Conservation (phyloP, 2,329 filamentous ascomycete genomes). For the Aspergillus tamarii region DNA sequence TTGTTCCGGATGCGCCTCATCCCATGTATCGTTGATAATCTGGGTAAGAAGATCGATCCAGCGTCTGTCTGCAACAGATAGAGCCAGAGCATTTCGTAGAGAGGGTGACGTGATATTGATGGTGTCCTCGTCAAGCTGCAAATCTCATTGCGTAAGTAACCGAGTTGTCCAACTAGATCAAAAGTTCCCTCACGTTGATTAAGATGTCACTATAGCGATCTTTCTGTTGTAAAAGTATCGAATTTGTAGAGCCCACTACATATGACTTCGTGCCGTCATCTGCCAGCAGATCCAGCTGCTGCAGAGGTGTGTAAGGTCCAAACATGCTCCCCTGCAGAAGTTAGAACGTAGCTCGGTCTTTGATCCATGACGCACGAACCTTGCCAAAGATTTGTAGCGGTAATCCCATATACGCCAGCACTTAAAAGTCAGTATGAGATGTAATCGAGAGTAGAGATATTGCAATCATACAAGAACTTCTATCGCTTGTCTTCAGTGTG, state of each 20-base stretch:
- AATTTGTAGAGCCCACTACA: slow-evolving; percentile 96
- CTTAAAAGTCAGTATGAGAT: slow-evolving; percentile 40
- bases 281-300: slow-evolving; percentile 91
- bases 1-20: slow-evolving; percentile 81
- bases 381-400: slow-evolving; percentile 95
- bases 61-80: slow-evolving; percentile 84
- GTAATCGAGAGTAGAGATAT: not conserved
- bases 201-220: slow-evolving; percentile 96
- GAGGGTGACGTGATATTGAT: slow-evolving; percentile 83
- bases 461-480: slow-evolving; percentile 68
- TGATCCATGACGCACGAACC: slow-evolving; percentile 46
- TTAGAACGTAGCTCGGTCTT: slow-evolving; percentile 22
- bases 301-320: slow-evolving; percentile 92
- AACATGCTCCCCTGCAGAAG: slow-evolving; percentile 81
- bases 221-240: slow-evolving; percentile 86
- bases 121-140: slow-evolving; percentile 76
- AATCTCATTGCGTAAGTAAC: not conserved
- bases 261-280: slow-evolving; percentile 96
- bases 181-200: slow-evolving; percentile 65
- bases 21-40: slow-evolving; percentile 94
- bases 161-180: not conserved
- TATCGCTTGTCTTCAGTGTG: slow-evolving; percentile 87
- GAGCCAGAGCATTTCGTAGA: slow-evolving; percentile 71
- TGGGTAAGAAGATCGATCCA: slow-evolving; percentile 98
- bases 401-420: slow-evolving; percentile 91